Evolutionary conservation across 495 filamentous ascomycete genomes (phyloP).

Genomic region (Pyrenula massariospora): DNA sequence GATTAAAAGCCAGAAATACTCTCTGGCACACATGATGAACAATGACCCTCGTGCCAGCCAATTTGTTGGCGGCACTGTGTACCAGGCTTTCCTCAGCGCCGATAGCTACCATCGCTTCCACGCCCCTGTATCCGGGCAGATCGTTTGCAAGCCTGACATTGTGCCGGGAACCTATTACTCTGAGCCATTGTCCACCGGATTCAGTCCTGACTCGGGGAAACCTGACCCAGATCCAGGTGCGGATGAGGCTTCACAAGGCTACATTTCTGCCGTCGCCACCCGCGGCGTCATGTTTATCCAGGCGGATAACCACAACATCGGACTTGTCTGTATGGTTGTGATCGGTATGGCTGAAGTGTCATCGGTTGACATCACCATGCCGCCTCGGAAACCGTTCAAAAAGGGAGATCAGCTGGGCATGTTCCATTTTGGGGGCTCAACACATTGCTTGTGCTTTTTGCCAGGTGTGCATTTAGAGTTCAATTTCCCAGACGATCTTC

Average conservation of each 20-base stretch:
- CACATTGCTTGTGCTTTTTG: conserved; percentile 49
- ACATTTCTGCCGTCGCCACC: conserved; percentile 44
- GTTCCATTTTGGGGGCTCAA: conserved; percentile 66
- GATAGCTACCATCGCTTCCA: conserved; percentile 65
- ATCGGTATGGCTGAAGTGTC: conserved; percentile 65
- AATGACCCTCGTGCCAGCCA: conserved; percentile 33
- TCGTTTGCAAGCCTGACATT: conserved; percentile 43
- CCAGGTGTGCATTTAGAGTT: background rate
- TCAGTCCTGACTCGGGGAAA: too few relatives aligned
- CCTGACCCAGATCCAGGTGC: conserved; percentile 30
- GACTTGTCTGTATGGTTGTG: conserved; percentile 51
- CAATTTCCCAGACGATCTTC: too few relatives aligned
- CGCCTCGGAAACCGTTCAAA: conserved; percentile 42
- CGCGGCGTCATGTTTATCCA: conserved; percentile 57
- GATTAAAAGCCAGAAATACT: conserved; percentile 59
- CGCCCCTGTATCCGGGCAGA: conserved; percentile 44
- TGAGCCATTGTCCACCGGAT: conserved; percentile 29
- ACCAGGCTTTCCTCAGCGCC: conserved; percentile 55
- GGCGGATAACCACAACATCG: conserved; percentile 52
- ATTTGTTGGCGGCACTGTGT: conserved; percentile 51
- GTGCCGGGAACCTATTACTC: conserved; percentile 57
- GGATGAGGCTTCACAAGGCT: conserved; percentile 35
- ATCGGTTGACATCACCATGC: conserved; percentile 53
- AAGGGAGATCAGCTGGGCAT: conserved; percentile 61
- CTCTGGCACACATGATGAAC: conserved; percentile 48